These are phyloP conservation scores for Debaryomyces hansenii DNA, from an alignment of 805 yeast genomes.

Conservation along the genomic window DNA sequence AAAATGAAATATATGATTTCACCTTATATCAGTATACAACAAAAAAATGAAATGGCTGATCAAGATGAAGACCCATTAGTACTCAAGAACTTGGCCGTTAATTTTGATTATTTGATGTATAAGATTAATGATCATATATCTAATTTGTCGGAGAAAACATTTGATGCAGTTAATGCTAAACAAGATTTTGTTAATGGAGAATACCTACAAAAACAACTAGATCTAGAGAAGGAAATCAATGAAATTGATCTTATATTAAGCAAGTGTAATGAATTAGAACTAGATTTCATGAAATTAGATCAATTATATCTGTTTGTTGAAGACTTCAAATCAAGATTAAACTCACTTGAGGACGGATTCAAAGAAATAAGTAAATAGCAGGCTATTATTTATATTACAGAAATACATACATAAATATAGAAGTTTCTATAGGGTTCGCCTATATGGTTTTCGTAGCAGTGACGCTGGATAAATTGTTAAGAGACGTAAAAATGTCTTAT, in stretches of 20 bases:
- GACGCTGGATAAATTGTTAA: no score
- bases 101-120: constrained; percentile 64
- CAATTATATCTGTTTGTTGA: constrained; percentile 44
- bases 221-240: constrained; percentile 40
- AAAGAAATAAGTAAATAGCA: not conserved
- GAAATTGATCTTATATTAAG: constrained; percentile 39
- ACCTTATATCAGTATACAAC: not conserved
- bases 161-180: constrained; percentile 29
- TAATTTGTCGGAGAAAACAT: constrained; percentile 43
- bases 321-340: constrained; percentile 42
- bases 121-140: constrained; percentile 59
- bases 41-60: not conserved
- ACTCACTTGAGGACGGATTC: constrained; percentile 28
- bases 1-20: not conserved
- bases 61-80: constrained; percentile 58
- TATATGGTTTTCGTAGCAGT: not conserved
- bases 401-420: not conserved
- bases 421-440: not conserved
- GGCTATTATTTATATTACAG: not conserved
- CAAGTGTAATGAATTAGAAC: constrained; percentile 51
- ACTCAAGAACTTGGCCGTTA: constrained; percentile 56
- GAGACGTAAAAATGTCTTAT: no score
- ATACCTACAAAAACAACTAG: constrained; percentile 20
- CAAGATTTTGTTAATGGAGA: constrained; percentile 25
- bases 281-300: constrained; percentile 51